These are phyloP conservation scores for Vicia villosa DNA, from an alignment of 306 rosid genomes.

Conservation along the genomic window DNA sequence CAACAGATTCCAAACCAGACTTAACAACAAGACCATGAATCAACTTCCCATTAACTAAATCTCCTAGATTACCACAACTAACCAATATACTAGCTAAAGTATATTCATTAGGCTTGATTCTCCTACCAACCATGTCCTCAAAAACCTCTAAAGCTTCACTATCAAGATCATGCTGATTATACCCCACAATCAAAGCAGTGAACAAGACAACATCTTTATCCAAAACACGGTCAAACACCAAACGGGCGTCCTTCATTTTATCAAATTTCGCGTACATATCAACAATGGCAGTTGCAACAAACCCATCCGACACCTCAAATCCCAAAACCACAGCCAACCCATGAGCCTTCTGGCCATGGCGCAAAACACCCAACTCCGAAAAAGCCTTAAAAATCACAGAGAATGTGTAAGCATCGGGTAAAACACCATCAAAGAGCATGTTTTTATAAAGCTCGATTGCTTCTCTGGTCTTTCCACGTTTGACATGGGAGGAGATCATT, in stretches of 20 bases:
- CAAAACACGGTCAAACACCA: constrained; percentile 54
- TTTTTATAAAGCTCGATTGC: constrained; percentile 49
- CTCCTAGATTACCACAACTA: constrained; percentile 58
- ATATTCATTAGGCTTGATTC: constrained; percentile 63
- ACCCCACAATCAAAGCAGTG: constrained; percentile 72
- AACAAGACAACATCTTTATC: constrained; percentile 72
- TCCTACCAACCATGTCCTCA: constrained; percentile 47
- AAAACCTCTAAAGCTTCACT: constrained; percentile 55
- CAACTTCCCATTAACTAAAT: constrained; percentile 53
- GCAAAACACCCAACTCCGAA: constrained; percentile 45
- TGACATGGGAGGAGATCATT: constrained; percentile 53
- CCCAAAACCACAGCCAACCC: constrained; percentile 72
- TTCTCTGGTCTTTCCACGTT: constrained; percentile 45
- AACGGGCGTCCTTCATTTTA: constrained; percentile 54
- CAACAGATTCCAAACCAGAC: constrained; percentile 59
- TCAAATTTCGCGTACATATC: constrained; percentile 71
- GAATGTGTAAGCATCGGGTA: constrained; percentile 65
- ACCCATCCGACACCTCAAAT: constrained; percentile 54
- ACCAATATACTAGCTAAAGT: constrained; percentile 60
- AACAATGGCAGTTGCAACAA: constrained; percentile 65
- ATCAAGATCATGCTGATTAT: constrained; percentile 53
- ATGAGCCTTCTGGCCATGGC: constrained; percentile 55
- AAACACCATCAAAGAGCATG: constrained; percentile 60
- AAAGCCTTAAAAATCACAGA: constrained; percentile 67
- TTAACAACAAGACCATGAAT: constrained; percentile 64